phyloP scores from a whole-genome alignment of 106 monocot species.

The Chionographis japonica region DNA sequence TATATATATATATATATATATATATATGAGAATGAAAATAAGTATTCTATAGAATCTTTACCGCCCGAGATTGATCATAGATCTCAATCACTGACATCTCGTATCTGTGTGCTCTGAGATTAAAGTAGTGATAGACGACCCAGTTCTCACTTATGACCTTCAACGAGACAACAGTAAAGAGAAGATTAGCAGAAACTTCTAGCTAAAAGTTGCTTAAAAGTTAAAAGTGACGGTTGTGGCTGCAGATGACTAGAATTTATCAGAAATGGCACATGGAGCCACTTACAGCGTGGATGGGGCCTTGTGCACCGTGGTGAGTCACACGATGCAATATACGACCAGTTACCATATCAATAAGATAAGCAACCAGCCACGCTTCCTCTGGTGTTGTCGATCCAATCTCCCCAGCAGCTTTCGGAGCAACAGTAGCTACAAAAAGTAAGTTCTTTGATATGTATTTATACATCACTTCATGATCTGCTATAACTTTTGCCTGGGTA shows the following conservation, averaged over 20 bases:
- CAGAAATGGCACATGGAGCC: neutral
- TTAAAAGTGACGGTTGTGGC: neutral
- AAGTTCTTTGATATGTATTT: slow-evolving; percentile 91
- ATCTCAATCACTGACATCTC: slow-evolving; percentile 99
- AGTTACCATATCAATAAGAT: slow-evolving; percentile 90
- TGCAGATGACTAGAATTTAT: too few relatives aligned
- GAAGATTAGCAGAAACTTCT: neutral
- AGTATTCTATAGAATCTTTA: slow-evolving; percentile 19
- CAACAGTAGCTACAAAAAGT: slow-evolving; percentile 79
- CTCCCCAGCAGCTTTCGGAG: slow-evolving; percentile 75
- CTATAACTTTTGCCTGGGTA: slow-evolving; percentile 90
- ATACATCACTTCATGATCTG: slow-evolving; percentile 89
- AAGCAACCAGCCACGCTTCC: slow-evolving; percentile 75
- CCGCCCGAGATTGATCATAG: slow-evolving; percentile 94
- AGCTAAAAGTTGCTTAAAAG: neutral
- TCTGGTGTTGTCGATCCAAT: slow-evolving; percentile 89
- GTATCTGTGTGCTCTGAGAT: slow-evolving; percentile 95
- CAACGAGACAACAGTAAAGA: slow-evolving; percentile 8
- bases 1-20: neutral
- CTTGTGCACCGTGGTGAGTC: slow-evolving; percentile 89
- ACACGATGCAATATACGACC: slow-evolving; percentile 92
- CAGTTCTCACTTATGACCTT: slow-evolving; percentile 97
- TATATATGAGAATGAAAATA: neutral
- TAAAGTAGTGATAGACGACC: slow-evolving; percentile 99
- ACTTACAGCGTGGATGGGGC: slow-evolving; percentile 94